Conservation (phyloP, 225 moss, liverwort and hornwort species). For the Marchantia paleacea region DNA sequence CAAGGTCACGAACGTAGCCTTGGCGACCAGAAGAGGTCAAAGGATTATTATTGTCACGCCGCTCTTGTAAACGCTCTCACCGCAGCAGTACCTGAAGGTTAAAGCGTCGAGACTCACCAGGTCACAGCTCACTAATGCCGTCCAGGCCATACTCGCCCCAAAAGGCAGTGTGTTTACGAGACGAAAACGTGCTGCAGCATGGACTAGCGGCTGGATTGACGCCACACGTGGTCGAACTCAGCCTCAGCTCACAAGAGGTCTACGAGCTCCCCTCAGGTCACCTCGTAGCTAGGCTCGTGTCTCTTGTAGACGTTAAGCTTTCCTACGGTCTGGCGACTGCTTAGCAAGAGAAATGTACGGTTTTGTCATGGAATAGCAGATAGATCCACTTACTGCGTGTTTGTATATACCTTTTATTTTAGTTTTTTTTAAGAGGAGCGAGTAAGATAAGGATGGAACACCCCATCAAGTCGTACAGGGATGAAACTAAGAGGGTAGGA, state of each 20-base stretch:
- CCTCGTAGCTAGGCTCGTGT: neutral
- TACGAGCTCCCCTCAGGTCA: neutral
- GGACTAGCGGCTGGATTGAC: neutral
- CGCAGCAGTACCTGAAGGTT: too few relatives aligned
- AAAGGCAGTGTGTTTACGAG: neutral
- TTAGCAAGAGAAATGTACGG: neutral
- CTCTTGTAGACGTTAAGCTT: neutral
- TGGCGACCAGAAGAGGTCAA: neutral
- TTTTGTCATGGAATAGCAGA: neutral
- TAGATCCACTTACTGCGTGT: neutral
- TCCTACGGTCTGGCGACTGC: neutral
- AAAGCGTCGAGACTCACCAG: neutral
- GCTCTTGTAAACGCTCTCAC: neutral
- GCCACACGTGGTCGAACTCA: neutral
- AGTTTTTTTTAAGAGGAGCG: too few relatives aligned
- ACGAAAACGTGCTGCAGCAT: constrained; percentile 10
- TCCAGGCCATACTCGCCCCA: neutral
- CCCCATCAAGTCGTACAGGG: too few relatives aligned
- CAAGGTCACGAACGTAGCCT: neutral
- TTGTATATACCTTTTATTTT: too few relatives aligned
- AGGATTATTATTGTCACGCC: neutral
- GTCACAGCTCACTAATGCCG: neutral
- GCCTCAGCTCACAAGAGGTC: neutral
- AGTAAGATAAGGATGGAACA: too few relatives aligned
- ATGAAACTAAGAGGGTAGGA: too few relatives aligned